phyloP scores from a whole-genome alignment of 2,329 filamentous ascomycete species.

The Ophiocordyceps robertsii region DNA sequence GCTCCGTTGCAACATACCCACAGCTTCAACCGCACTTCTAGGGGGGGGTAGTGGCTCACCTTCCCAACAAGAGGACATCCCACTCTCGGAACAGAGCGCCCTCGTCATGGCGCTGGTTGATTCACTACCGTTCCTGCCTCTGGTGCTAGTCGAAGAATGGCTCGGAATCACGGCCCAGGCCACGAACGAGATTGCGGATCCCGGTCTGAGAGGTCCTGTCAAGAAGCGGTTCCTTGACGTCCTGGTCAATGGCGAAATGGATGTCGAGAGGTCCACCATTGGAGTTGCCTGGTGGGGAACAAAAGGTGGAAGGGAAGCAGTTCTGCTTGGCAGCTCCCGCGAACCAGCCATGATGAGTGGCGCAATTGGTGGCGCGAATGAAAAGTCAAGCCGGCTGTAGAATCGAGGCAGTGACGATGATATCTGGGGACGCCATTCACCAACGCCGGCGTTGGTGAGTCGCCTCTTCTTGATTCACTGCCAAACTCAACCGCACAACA shows the following conservation, averaged over 20 bases:
- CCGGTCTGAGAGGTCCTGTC: constrained; percentile 47
- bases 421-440: no score
- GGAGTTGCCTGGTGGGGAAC: constrained; percentile 80
- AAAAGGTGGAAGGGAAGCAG: constrained; percentile 37
- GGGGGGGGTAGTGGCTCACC: constrained; percentile 24
- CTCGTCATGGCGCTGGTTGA: constrained; percentile 68
- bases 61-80: constrained; percentile 13
- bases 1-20: constrained; percentile 45
- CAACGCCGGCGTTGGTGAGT: no score
- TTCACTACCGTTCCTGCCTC: constrained; percentile 58
- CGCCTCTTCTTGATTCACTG: no score
- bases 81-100: constrained; percentile 65
- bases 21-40: constrained; percentile 31
- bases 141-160: constrained; percentile 66
- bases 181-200: constrained; percentile 50
- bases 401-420: constrained; percentile 1
- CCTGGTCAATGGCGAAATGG: constrained; percentile 71
- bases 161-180: constrained; percentile 57
- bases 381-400: constrained; percentile 21
- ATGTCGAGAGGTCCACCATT: constrained; percentile 66
- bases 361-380: constrained; percentile 23
- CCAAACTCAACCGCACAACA: no score
- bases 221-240: constrained; percentile 68
- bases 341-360: constrained; percentile 39
- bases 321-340: constrained; percentile 18